Base-by-base conservation (phyloP, 2,329 filamentous ascomycete genomes). In the Nemania sp. region DNA sequence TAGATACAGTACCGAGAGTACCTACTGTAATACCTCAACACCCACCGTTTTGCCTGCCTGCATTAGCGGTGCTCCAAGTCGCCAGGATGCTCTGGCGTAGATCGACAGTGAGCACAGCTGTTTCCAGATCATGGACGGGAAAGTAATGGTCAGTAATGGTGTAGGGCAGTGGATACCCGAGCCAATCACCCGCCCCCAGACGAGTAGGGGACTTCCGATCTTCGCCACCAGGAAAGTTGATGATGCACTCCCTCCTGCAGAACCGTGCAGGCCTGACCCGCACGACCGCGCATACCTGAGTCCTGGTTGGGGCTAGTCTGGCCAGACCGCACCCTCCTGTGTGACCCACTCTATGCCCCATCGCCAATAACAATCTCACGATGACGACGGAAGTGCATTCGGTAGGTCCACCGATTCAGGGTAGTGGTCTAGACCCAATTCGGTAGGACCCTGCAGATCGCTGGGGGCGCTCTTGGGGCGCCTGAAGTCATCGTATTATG, bases 361-460 rank as follows among this genome's bases (percentile, higher is more conserved):
- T 58, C 66, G 69, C 72, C 70, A 71, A 73, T 75, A 69, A 61
- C 66, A 69, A 55, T 47, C 62, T 64, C 70, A 60, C 60, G 64
- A 69, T 69, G 67, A 69, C 64, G 64, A 70, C 53, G 53, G 45
- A 60, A 32, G 35, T 41, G 63, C 67, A 56, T 63, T 27, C 38
- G 29, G 26, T 7, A 20, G 53, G 5, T 29, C 52, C 41, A 69
- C 54, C 52, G 51, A 38, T 38, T 45, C 62, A 64, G 47, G 51
- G 54, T 43, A 29, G 29, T 5, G 5, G 11, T 3, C 64, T 67
- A 66, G 47, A 26, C 27, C 58, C 6, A 4, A 63, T 20, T 1
- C 51, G 73, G 74, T 70, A 78, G 75, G 76, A 77, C 77, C 77
- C 77, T 78, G 76, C 73, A 76, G 77, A 78, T 78, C 77, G 55